A percentile compares a stretch with the other conserved stretches of the same genome.
Evolutionary conservation across 2,329 filamentous ascomycete species (phyloP).

Genomic region (Hortaea werneckii): DNA sequence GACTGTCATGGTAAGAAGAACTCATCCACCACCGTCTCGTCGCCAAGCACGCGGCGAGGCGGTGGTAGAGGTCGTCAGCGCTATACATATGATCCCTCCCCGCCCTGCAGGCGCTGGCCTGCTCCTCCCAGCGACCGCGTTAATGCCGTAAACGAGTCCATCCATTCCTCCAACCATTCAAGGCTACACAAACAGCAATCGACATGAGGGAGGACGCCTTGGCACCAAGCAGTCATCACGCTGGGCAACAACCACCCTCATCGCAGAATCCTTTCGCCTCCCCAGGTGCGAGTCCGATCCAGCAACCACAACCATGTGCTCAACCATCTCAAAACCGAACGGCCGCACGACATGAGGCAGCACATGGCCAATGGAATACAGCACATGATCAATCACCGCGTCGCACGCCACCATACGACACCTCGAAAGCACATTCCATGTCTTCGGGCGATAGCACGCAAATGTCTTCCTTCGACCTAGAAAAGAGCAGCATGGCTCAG

Average conservation of each 20-base stretch:
- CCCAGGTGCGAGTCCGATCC: constrained; percentile 6
- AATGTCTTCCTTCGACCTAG: constrained; percentile 21
- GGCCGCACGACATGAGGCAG: not conserved
- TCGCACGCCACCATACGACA: not conserved
- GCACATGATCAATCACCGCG: not conserved
- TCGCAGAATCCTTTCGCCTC: constrained; percentile 9
- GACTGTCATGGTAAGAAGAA: not conserved
- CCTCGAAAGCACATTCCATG: constrained; percentile 10
- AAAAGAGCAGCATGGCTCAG: constrained; percentile 16
- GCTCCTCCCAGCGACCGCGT: not conserved
- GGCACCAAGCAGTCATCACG: constrained; percentile 10
- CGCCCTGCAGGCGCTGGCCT: not conserved
- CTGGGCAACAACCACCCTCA: constrained; percentile 3
- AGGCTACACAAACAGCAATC: constrained; percentile 1
- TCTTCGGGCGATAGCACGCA: constrained; percentile 18
- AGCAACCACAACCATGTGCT: constrained; percentile 10
- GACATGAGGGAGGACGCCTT: constrained; percentile 13
- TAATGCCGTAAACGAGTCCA: not conserved
- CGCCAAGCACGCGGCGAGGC: constrained; percentile 8
- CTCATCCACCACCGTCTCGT: constrained; percentile 1
- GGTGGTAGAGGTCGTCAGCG: constrained; percentile 3
- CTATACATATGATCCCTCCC: not conserved
- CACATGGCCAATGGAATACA: not conserved
- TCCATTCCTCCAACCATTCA: too few relatives aligned
- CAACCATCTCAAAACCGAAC: constrained; percentile 2